These are phyloP conservation scores for Arachnopeziza araneosa DNA, from an alignment of 2,329 filamentous ascomycete genomes.

Conservation along the genomic window DNA sequence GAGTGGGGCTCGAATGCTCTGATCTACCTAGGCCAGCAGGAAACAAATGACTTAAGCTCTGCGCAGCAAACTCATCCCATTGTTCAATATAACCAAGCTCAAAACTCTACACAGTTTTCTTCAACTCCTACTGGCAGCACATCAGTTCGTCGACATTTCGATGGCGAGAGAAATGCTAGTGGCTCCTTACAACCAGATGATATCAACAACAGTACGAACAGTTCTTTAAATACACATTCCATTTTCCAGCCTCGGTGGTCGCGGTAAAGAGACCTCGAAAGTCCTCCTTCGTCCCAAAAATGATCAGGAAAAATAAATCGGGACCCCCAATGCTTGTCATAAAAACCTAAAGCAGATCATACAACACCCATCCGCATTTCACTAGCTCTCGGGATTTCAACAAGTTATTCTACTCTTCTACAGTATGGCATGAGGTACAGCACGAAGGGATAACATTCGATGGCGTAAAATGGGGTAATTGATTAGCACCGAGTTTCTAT, in stretches of 20 bases:
- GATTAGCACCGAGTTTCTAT: not conserved
- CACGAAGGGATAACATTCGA: not conserved
- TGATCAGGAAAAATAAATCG: no score
- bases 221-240: not conserved
- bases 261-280: not conserved
- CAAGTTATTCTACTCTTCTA: not conserved
- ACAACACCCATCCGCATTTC: not conserved
- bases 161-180: not conserved
- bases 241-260: not conserved
- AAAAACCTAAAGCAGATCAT: not conserved
- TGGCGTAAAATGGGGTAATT: slow-evolving; percentile 2
- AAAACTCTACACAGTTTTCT: not conserved
- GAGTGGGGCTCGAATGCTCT: not conserved
- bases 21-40: not conserved
- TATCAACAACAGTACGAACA: not conserved
- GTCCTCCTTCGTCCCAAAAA: no score
- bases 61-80: not conserved
- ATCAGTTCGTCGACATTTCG: not conserved
- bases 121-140: not conserved
- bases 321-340: not conserved
- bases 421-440: not conserved
- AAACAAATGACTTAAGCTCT: not conserved
- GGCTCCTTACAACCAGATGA: not conserved
- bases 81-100: not conserved
- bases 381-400: not conserved